A percentile compares a stretch with the other conserved stretches of the same genome.
These are phyloP conservation scores for Debaryomyces fabryi DNA, from an alignment of 1,139 yeast genomes.

Conservation along the genomic window DNA sequence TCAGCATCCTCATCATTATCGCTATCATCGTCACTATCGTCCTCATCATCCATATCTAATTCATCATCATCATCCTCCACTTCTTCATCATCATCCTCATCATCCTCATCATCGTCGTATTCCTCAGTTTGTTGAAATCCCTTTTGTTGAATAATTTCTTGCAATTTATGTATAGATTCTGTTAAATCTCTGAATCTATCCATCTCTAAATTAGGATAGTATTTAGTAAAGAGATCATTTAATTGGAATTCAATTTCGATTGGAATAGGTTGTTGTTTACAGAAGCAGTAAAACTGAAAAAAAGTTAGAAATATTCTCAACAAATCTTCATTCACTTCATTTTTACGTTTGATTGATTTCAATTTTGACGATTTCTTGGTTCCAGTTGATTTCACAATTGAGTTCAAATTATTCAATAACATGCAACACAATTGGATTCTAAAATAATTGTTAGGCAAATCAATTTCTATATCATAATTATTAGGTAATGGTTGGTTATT, in stretches of 20 bases:
- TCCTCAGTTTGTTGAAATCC: conserved; percentile 19
- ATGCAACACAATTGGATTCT: conserved; percentile 58
- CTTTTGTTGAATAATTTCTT: conserved; percentile 21
- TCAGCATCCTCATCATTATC: conserved; percentile 23
- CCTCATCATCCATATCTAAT: conserved; percentile 18
- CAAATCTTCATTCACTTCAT: conserved; percentile 23
- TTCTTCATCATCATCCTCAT: conserved; percentile 19
- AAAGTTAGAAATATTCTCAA: conserved; percentile 56
- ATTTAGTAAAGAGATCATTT: conserved; percentile 43
- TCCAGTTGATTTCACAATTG: conserved; percentile 6
- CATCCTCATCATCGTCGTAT: conserved; percentile 17
- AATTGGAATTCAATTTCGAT: conserved; percentile 62
- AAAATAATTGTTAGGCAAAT: conserved; percentile 70
- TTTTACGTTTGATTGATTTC: conserved; percentile 9
- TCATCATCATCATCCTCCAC: neutral
- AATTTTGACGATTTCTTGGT: conserved; percentile 5
- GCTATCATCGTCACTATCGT: conserved; percentile 23
- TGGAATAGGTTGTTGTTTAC: conserved; percentile 68
- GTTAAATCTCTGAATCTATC: conserved; percentile 40
- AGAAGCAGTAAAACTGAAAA: conserved; percentile 74
- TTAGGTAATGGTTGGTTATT: conserved; percentile 61
- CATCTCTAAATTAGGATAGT: conserved; percentile 24
- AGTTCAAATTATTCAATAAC: conserved; percentile 25
- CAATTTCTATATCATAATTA: conserved; percentile 44
- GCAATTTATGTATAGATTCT: conserved; percentile 45